Base-by-base conservation (phyloP, 164 flowering plant genomes). In the Echeveria elegans region DNA sequence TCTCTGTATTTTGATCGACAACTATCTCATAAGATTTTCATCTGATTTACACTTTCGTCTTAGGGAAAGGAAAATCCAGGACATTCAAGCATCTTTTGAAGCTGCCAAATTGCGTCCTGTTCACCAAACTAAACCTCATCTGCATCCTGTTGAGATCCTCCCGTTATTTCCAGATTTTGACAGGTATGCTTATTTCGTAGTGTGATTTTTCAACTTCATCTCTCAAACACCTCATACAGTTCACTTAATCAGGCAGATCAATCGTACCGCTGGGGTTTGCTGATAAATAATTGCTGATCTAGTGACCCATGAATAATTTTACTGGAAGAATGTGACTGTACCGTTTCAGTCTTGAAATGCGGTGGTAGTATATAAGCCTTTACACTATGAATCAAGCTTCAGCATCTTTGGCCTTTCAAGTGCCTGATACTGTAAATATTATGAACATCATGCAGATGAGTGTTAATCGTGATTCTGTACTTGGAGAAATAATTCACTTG, bases 81-180 rank as follows among this genome's bases (percentile, higher is more conserved):
- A 82, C 24, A 91, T 94, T 72, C 82, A 84, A 76, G 90, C 87
- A 66, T 86, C 96, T 40, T 94, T 94, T 79, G 90, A 83, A 82
- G 97, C 96, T 66, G 77, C 82, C 75, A 94, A 91, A 73, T 77
- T 75, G 24, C 83, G 73, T 3, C 97, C 94, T 70, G 80, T 94
- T 41, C 97, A 94, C 77, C 87, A 89, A 70, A 82, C 88, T 67
- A 88, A 91, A 67, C 78, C 72, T 56, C 74, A 71, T 15, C 77
- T 94, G 59, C 78, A 83, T 58, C 89, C 97, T 71, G 84, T 82
- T 62, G 90, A 90, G 78, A 72, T 91, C 74, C 66, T 85, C 66
- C 99, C 97, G 0, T 66, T 94, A 65, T 71, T 89, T n/a, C 99
- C 99, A 60, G 87, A 94, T 80, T 91, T 91, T 79, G 89, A 86